Evolutionary conservation across 208 protist species (phyloP).

Genomic region (Trypanosoma caninum): DNA sequence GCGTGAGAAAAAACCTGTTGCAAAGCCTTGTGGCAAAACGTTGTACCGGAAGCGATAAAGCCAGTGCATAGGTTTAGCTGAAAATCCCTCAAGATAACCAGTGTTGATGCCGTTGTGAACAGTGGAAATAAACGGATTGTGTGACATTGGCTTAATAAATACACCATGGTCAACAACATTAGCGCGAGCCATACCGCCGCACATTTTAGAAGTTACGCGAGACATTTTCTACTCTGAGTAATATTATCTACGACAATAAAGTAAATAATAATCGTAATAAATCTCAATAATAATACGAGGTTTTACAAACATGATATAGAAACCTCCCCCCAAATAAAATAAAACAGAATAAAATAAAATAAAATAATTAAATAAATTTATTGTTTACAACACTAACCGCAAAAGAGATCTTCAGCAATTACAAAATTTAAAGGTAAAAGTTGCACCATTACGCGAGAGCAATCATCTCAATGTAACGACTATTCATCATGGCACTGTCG

Average conservation of each 20-base stretch:
- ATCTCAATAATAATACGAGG: neutral
- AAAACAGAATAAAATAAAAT: neutral
- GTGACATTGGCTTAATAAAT: slow-evolving; percentile 69
- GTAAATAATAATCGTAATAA: slow-evolving; percentile 1
- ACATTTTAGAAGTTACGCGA: slow-evolving; percentile 45
- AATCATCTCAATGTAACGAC: slow-evolving; percentile 62
- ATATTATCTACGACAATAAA: neutral
- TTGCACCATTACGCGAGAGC: slow-evolving; percentile 26
- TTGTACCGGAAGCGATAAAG: slow-evolving; percentile 88
- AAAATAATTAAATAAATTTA: neutral
- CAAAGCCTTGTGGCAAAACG: slow-evolving; percentile 55
- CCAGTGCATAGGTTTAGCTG: slow-evolving; percentile 64
- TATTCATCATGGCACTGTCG: slow-evolving; percentile 64
- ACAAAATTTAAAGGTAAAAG: neutral
- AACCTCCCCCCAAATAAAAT: neutral
- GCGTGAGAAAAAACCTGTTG: slow-evolving; percentile 71
- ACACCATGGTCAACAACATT: slow-evolving; percentile 76
- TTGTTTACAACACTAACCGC: neutral
- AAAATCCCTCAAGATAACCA: slow-evolving; percentile 69
- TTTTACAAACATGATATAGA: too few species aligned
- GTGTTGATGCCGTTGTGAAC: slow-evolving; percentile 74
- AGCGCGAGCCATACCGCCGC: slow-evolving; percentile 46
- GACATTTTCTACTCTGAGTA: slow-evolving; percentile 36
- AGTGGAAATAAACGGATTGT: slow-evolving; percentile 66
- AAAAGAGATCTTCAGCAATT: neutral